Percentiles rank a stretch among this genome's conserved stretches.
Evolutionary conservation across 805 yeast genomes (phyloP).

Genomic region (Scheffersomyces stipitis): DNA sequence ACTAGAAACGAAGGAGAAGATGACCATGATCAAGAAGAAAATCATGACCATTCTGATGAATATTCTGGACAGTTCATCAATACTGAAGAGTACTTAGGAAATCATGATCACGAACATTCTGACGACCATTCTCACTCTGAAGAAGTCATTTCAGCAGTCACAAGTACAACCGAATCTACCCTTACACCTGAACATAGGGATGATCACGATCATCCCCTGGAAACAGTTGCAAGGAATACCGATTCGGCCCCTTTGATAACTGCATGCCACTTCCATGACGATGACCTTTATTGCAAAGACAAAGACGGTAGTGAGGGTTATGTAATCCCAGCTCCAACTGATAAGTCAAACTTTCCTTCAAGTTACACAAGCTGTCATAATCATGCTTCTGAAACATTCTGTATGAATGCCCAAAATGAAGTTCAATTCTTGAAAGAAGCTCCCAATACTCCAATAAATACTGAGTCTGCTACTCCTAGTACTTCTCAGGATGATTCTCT

Average conservation of each 20-base stretch:
- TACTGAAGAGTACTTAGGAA: too few species aligned
- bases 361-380: conserved; percentile 18
- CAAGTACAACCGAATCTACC: too few species aligned
- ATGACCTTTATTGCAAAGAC: conserved; percentile 17
- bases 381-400: conserved; percentile 14
- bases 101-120: background rate
- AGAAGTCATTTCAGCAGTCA: too few species aligned
- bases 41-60: background rate
- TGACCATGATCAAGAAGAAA: background rate
- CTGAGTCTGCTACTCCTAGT: background rate
- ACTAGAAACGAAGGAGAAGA: conserved; percentile 3
- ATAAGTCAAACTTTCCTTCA: background rate
- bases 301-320: conserved; percentile 20
- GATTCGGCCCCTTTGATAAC: too few species aligned
- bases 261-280: conserved; percentile 21
- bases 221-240: too few species aligned
- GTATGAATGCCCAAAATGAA: conserved; percentile 15
- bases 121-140: too few species aligned
- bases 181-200: too few species aligned
- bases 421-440: background rate
- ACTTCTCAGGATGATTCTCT: too few species aligned
- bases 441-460: too few species aligned
- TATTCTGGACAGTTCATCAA: too few species aligned
- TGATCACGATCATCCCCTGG: too few species aligned
- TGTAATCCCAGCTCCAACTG: conserved; percentile 17